These are phyloP conservation scores for Ceratocystis eucalypticola DNA, from an alignment of 2,329 filamentous ascomycete genomes.

Conservation along the genomic window DNA sequence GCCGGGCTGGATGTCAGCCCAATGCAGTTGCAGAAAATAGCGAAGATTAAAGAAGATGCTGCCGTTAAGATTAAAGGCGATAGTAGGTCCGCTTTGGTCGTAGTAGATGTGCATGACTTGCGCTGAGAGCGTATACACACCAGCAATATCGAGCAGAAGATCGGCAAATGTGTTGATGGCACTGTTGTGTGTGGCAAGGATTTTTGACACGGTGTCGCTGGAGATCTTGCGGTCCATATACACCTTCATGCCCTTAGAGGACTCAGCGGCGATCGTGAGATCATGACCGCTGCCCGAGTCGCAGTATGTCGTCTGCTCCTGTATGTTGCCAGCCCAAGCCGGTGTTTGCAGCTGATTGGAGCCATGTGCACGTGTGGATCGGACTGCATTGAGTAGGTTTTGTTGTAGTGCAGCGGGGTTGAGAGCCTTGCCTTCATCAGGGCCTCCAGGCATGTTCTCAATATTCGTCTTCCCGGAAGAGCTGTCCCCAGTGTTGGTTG, in stretches of 20 bases:
- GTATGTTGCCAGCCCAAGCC: conserved; percentile 53
- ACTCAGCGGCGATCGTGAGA: conserved; percentile 55
- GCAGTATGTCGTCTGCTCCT: conserved; percentile 76
- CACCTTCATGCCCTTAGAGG: conserved; percentile 58
- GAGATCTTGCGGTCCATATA: conserved; percentile 49
- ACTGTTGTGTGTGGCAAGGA: conserved; percentile 47
- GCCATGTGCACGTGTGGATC: conserved; percentile 63
- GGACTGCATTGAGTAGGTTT: conserved; percentile 65
- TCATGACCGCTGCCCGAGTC: conserved; percentile 63
- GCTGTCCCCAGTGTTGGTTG: neutral
- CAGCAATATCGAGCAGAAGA: conserved; percentile 54
- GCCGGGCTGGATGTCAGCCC: conserved; percentile 30
- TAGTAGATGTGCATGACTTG: conserved; percentile 74
- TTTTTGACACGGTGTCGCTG: conserved; percentile 29
- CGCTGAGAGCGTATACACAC: conserved; percentile 57
- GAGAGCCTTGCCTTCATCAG: conserved; percentile 39
- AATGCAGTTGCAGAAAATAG: conserved; percentile 72
- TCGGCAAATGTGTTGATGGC: conserved; percentile 56
- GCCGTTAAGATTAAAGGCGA: conserved; percentile 81
- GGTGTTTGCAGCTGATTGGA: conserved; percentile 59
- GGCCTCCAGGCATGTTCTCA: conserved; percentile 19
- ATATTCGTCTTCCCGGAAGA: conserved; percentile 2
- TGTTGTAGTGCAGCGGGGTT: conserved; percentile 49
- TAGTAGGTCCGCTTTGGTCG: conserved; percentile 63
- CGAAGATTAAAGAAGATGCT: conserved; percentile 89